Percentiles rank a stretch among this genome's conserved stretches.
Evolutionary conservation across 1,284 basidiomycete species (phyloP).

Genomic region (Pseudozyma thailandica): DNA sequence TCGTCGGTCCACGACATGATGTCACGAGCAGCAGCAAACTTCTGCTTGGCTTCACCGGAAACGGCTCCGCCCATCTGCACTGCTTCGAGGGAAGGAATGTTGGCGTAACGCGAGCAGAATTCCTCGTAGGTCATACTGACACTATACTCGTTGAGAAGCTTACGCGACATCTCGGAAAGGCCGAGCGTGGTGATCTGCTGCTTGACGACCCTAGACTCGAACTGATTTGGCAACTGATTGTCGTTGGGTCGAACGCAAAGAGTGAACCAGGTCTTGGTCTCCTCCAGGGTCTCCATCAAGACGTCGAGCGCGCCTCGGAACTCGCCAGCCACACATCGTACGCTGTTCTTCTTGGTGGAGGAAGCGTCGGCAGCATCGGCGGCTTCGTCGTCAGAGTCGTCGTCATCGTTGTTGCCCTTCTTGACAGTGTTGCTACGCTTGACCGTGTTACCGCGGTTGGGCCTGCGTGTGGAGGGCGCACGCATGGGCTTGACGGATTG

Average conservation of each 20-base stretch:
- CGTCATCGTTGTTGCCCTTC: constrained; percentile 74
- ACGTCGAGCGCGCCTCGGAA: constrained; percentile 84
- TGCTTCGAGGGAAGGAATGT: constrained; percentile 52
- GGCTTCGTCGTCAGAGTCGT: constrained; percentile 68
- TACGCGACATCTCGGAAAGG: constrained; percentile 76
- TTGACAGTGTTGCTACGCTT: constrained; percentile 66
- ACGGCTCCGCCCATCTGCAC: constrained; percentile 71
- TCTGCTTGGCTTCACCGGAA: constrained; percentile 69
- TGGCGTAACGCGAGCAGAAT: constrained; percentile 77
- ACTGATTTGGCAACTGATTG: constrained; percentile 89
- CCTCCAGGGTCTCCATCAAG: constrained; percentile 86
- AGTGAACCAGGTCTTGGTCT: constrained; percentile 90
- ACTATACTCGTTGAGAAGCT: constrained; percentile 62
- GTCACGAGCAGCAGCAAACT: constrained; percentile 71
- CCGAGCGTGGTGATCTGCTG: constrained; percentile 87
- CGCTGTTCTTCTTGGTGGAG: constrained; percentile 30
- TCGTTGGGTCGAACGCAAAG: constrained; percentile 95
- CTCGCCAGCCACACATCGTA: constrained; percentile 82
- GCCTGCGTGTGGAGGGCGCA: constrained; percentile 75
- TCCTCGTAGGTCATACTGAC: constrained; percentile 87
- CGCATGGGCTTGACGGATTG: constrained; percentile 93
- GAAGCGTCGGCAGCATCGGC: constrained; percentile 42
- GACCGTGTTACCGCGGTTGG: constrained; percentile 53
- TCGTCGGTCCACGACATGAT: constrained; percentile 76
- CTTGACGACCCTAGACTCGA: constrained; percentile 90